Percentiles rank a stretch among this genome's conserved stretches.
Conservation (phyloP, 2,329 filamentous ascomycete species). For the Immersiporthe knoxdaviesiana region DNA sequence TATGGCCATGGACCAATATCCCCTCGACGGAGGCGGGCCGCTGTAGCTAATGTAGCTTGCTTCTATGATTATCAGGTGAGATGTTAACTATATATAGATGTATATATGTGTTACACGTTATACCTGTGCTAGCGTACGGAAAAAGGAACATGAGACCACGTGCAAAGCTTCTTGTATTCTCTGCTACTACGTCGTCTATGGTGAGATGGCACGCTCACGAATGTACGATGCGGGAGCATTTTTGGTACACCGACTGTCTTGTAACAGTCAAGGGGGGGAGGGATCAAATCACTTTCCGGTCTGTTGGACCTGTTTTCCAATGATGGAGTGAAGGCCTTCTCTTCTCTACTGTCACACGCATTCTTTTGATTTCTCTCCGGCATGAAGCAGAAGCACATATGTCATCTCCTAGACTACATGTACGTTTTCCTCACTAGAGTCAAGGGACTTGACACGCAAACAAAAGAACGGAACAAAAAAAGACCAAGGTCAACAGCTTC, state of each 20-base stretch:
- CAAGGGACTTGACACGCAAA: too few species aligned
- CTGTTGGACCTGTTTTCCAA: too few species aligned
- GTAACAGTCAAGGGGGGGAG: too few species aligned
- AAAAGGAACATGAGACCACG: not conserved
- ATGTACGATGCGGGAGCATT: not conserved
- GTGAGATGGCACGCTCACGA: not conserved
- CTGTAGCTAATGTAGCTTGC: not conserved
- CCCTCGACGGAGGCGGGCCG: conserved; percentile 34
- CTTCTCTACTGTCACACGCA: too few species aligned
- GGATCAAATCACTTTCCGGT: too few species aligned
- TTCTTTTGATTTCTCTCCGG: too few species aligned
- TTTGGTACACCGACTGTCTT: not conserved
- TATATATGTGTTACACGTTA: not conserved
- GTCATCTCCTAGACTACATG: too few species aligned
- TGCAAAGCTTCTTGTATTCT: not conserved
- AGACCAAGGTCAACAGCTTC: too few species aligned
- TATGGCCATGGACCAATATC: conserved; percentile 64
- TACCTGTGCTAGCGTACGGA: not conserved
- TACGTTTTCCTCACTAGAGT: too few species aligned
- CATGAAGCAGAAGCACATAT: too few species aligned
- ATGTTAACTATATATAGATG: not conserved
- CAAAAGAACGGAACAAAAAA: too few species aligned
- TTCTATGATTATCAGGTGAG: not conserved
- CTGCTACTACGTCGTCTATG: not conserved
- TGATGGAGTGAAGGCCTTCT: too few species aligned